Base-by-base conservation (phyloP, 2,329 filamentous ascomycete genomes). In the Chlorencoelia australis region DNA sequence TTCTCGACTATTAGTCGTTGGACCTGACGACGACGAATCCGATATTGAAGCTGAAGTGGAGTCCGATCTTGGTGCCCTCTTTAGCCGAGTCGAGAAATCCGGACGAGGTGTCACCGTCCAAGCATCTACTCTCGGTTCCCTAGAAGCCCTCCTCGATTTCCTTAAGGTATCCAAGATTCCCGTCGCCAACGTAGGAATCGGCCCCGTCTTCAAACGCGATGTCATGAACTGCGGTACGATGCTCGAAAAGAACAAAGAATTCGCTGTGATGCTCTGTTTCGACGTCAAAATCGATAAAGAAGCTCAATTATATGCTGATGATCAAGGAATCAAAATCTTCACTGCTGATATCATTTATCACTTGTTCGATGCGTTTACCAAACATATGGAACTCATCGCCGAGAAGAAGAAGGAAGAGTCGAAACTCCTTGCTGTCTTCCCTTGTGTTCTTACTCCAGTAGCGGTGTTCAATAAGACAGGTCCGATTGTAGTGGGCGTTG, bases 271-370 rank as follows among this genome's bases (percentile, higher is more conserved):
- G 91, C 78, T 98, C 33, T 96, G 91, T 61, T 98, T 98, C 71
- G 93, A 98, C 60, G 91, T 98, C 64, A 96, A 95, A 68, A 85
- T 98, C 11, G 91, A 98, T 65, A 96, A 94, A 62, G 91, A 98
- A 58, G 91, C 91, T 1, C 78, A 82, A 48, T 71, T 75, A 7
- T 94, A 96, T 53, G 91, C 91, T 8, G 86, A 95, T 13, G 87
- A 96, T 39, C 79, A 94, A 44, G 87, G 87, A 34, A 84, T 98
- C 65, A 96, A 94, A 69, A 84, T 98, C 53, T 98, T 98, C 68
- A 94, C 86, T 3, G 91, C 93, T 3, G 89, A 98, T 61, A 98
- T 98, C 53, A 98, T 98, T 56, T 98, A 98, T 63, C 91, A 98
- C 61, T 69, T 98, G 40, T 98, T 98, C 60, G 93, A 98, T 62